Evolutionary conservation across 2,329 filamentous ascomycete species (phyloP), one percentile per base, ranked within the genome.

Genomic region (Monosporascus sp.): DNA sequence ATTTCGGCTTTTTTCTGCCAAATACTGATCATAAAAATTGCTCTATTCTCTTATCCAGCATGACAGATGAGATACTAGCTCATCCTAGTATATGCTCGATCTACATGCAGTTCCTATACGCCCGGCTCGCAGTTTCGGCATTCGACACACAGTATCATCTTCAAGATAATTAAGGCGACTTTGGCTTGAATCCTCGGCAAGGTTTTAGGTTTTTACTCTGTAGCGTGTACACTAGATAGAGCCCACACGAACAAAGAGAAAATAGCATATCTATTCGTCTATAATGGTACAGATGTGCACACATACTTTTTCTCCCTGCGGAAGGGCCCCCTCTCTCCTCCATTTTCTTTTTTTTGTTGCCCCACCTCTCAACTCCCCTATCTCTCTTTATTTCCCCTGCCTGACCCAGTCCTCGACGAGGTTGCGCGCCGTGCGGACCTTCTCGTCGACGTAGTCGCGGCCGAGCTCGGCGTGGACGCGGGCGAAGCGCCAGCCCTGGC

Each of bases 401-500:
- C 84, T 90, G 52, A 97, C 89, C 91, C 92, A 94, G 57, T 84
- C 85, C 78, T 97, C 91, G 54, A 97, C 76, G 49, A 81, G 80
- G 72, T 92, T 87, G 63, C 91, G 82, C 54, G 84, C 87, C 52
- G 86, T 82, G 55, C 80, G 82, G 51, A 96, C 87, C 77, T 89
- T 92, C 57, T 90, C 87, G 68, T 95, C 87, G 56, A 95, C 83
- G 75, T 87, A 88, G 60, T 78, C 79, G 58, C 85, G 80, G 48
- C 84, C 84, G 69, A 91, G 80, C 62, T 86, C 78, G 48, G 82
- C 84, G 73, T 95, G 89, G 52, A 87, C 82, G 71, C 84, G 84
- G 51, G 89, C 88, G 57, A 90, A 89, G 70, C 82, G 78, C 75
- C 85, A 84, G 54, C 88, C 85, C 68, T 85, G 79, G 69, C 82